Evolutionary conservation across 176 grass and related monocot genomes (phyloP).

Genomic region (Chrysopogon serrulatus): DNA sequence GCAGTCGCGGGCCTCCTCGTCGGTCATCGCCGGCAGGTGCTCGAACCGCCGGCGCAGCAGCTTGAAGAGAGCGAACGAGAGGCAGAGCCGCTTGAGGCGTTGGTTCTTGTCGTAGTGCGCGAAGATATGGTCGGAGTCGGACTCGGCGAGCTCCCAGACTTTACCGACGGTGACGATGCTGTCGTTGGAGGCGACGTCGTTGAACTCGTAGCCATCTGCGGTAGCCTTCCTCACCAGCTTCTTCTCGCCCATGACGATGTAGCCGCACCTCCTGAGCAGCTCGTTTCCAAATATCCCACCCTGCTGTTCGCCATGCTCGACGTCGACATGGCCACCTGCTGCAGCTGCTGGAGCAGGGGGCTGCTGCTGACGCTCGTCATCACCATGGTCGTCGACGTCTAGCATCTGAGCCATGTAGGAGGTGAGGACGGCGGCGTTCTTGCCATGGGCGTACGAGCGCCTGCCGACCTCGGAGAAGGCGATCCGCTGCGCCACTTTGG

Average conservation of each 20-base stretch:
- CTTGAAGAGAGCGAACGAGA: slow-evolving; percentile 17
- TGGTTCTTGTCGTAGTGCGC: not conserved
- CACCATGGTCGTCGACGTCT: not conserved
- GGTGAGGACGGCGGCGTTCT: not conserved
- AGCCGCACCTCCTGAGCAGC: not conserved
- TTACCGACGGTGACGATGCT: not conserved
- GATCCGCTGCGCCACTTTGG: not conserved
- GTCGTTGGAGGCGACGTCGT: not conserved
- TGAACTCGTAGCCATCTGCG: not conserved
- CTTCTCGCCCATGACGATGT: not conserved
- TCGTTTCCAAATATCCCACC: too few relatives aligned
- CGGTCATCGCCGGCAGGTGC: not conserved
- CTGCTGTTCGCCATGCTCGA: too few relatives aligned
- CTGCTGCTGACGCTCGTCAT: not conserved
- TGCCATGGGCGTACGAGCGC: not conserved
- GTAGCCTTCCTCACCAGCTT: not conserved
- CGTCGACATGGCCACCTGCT: not conserved
- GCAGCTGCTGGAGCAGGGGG: too few relatives aligned
- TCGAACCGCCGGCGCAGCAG: not conserved
- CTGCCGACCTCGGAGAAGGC: not conserved
- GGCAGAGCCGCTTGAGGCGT: not conserved
- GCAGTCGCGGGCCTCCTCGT: not conserved
- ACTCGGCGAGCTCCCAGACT: not conserved
- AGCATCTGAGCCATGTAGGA: slow-evolving; percentile 12
- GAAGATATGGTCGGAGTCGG: too few relatives aligned